Evolutionary conservation across 2,329 filamentous ascomycete species (phyloP), one percentile per base, ranked within the genome.

Genomic region (Trichothecium sympodiale): DNA sequence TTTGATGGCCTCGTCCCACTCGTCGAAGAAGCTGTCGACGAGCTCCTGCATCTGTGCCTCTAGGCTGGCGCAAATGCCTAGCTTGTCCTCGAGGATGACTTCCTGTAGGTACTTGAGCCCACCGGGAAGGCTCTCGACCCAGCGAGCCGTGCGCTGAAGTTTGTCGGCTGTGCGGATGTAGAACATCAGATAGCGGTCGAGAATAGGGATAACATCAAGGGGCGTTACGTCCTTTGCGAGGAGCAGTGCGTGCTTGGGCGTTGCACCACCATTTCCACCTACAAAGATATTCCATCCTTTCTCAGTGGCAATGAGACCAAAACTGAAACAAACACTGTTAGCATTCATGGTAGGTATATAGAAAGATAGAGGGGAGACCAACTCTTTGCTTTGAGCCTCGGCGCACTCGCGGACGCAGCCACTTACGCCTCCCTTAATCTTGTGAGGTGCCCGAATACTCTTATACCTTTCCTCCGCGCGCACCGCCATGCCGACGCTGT

Each of bases 251-350:
- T 94, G 87, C 27, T 74, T 69, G 4, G 87, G 87, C 46, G 84
- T 89, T 13, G 85, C 85, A 40, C 88, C 87, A 35, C 87, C 87
- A 52, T 94, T 94, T 33, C 87, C 87, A 25, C 73, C 87, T 2
- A 94, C 84, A 47, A 87, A 94, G 55, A 94, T 79, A 59, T 94
- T 94, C 72, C 84, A 94, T 20, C 87, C 87, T 49, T 91, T 94
- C 42, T 94, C 86, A 0, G 85, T 93, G 12, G 87, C 86, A 39
- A 94, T 94, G 33, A 94, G 74, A 16, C 87, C 87, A 47, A 94
- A 94, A 51, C 78, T 83, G 27, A 9, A 14, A 26, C n/a, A 20
- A 20, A 20, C n/a, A n/a, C n/a, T n/a, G n/a, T n/a, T n/a, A n/a
- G n/a, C n/a, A 33, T n/a, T 33, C 14, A 34, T 20, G 10, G 18